These are phyloP conservation scores for Aspergillus sp. DNA, from an alignment of 2,329 filamentous ascomycete species.

Conservation along the genomic window DNA sequence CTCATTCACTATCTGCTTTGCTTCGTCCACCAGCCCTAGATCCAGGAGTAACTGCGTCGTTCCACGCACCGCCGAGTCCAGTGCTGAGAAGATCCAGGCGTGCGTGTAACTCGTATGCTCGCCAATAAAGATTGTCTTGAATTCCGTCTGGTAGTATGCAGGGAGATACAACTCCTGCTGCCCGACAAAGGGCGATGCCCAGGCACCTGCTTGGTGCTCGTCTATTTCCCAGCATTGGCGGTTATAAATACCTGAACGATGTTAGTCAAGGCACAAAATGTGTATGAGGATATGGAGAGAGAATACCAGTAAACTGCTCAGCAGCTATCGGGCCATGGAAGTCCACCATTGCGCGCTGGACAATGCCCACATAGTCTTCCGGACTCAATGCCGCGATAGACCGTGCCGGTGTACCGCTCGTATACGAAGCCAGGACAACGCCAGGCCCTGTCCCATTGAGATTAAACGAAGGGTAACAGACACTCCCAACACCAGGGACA, in stretches of 20 bases:
- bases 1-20: conserved; percentile 61
- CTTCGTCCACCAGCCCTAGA: conserved; percentile 68
- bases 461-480: conserved; percentile 40
- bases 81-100: conserved; percentile 55
- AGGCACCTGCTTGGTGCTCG: conserved; percentile 61
- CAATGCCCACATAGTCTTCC: conserved; percentile 58
- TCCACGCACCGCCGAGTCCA: conserved; percentile 67
- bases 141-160: conserved; percentile 70
- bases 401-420: conserved; percentile 25
- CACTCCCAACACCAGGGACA: conserved; percentile 29
- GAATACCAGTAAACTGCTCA: conserved; percentile 61
- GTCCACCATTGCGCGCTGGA: conserved; percentile 66
- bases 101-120: conserved; percentile 73
- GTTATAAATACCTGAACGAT: conserved; percentile 48
- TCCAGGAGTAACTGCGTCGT: conserved; percentile 62
- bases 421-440: conserved; percentile 48
- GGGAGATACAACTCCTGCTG: conserved; percentile 71
- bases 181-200: conserved; percentile 60
- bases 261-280: not conserved
- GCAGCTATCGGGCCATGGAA: conserved; percentile 63
- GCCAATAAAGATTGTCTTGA: conserved; percentile 66
- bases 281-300: not conserved
- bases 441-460: conserved; percentile 37
- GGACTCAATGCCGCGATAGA: conserved; percentile 23
- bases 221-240: conserved; percentile 67